These are phyloP conservation scores for Tylopilus rubrobrunneus DNA, from an alignment of 768 basidiomycete genomes.

Conservation along the genomic window DNA sequence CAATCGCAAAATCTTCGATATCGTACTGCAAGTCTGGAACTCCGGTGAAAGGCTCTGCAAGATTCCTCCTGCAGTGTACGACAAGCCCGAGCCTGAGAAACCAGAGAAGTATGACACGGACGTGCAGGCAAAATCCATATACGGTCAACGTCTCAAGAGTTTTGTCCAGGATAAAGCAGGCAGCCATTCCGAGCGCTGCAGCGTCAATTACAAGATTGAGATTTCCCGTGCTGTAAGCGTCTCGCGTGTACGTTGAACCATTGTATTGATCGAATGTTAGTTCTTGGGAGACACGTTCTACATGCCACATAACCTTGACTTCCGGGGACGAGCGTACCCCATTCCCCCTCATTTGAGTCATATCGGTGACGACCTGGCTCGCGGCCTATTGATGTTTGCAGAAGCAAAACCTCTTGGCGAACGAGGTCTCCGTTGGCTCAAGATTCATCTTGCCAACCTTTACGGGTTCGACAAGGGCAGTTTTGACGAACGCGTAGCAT, in stretches of 20 bases:
- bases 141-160: slow-evolving; percentile 51
- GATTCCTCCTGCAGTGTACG: slow-evolving; percentile 71
- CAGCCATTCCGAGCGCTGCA: slow-evolving; percentile 90
- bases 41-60: slow-evolving; percentile 76
- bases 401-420: slow-evolving; percentile 76
- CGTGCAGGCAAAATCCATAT: slow-evolving; percentile 52
- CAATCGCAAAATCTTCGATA: slow-evolving; percentile 73
- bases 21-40: slow-evolving; percentile 83
- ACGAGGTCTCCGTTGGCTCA: slow-evolving; percentile 88
- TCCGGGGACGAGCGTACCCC: slow-evolving; percentile 95
- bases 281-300: slow-evolving; percentile 88
- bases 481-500: slow-evolving; percentile 88
- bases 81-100: slow-evolving; percentile 59
- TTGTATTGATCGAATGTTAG: slow-evolving; percentile 32
- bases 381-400: slow-evolving; percentile 82
- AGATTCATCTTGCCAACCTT: slow-evolving; percentile 91
- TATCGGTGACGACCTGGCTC: slow-evolving; percentile 89
- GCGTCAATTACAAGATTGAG: slow-evolving; percentile 94
- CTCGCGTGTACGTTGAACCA: not conserved
- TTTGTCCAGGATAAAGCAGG: slow-evolving; percentile 61
- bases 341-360: slow-evolving; percentile 95
- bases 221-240: slow-evolving; percentile 81
- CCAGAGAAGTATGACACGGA: slow-evolving; percentile 42
- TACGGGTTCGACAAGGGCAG: slow-evolving; percentile 93
- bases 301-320: slow-evolving; percentile 95